Evolutionary conservation across 2,329 filamentous ascomycete genomes (phyloP).

Genomic region (Leptographium galeiforme): DNA sequence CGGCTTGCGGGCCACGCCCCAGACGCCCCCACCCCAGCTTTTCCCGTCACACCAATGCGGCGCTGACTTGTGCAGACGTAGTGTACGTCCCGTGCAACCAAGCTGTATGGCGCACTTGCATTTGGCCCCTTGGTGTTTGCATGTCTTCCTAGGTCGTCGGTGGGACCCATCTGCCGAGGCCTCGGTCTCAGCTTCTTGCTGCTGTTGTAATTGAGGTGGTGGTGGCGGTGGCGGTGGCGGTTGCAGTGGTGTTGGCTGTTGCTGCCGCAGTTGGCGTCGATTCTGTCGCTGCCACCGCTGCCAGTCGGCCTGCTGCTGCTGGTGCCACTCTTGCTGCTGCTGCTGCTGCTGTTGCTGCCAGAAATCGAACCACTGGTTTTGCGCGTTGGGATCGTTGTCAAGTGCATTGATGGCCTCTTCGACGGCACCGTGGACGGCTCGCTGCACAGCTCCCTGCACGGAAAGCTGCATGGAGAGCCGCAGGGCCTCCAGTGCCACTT

Average conservation of each 20-base stretch:
- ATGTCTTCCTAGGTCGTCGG: neutral
- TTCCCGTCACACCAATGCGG: constrained; percentile 11
- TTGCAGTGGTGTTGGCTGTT: no score
- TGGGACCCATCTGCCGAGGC: neutral
- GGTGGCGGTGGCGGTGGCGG: neutral
- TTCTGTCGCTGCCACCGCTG: no score
- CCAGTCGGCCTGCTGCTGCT: no score
- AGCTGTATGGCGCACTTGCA: neutral
- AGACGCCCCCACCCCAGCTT: constrained; percentile 10
- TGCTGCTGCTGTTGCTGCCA: no score
- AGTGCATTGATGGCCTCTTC: neutral
- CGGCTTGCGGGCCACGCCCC: constrained; percentile 4
- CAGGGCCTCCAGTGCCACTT: no score
- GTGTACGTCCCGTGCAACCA: neutral
- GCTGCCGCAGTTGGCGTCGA: no score
- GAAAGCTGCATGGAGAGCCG: neutral
- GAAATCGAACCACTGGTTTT: no score
- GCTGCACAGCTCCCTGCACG: neutral
- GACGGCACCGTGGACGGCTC: neutral
- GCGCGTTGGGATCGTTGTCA: no score
- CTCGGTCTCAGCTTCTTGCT: no score
- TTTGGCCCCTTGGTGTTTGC: neutral
- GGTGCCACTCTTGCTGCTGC: no score
- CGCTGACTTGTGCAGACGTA: neutral
- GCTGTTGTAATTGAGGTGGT: neutral